Conservation (phyloP, 1,139 yeast genomes). For the Yamadazyma pseudoaaseri region DNA sequence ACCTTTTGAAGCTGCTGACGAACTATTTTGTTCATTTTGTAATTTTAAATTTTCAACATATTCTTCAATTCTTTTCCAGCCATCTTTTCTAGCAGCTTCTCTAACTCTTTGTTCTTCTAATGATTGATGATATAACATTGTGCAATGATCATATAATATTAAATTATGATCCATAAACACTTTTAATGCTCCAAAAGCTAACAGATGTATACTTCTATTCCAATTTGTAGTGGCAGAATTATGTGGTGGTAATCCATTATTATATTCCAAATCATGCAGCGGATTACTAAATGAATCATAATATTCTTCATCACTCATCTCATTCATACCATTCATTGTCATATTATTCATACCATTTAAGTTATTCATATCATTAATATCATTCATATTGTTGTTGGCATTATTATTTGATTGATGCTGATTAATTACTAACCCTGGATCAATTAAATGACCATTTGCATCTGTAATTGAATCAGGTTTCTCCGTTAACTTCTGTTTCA, state of each 20-base stretch:
- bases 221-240: constrained; percentile 58
- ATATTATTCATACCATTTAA: constrained; percentile 10
- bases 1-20: too few relatives aligned
- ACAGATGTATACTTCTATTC: constrained; percentile 90
- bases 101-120: constrained; percentile 64
- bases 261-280: constrained; percentile 32
- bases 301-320: constrained; percentile 46
- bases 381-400: constrained; percentile 1
- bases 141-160: constrained; percentile 86
- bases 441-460: constrained; percentile 48
- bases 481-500: constrained; percentile 43
- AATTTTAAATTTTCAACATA: constrained; percentile 41
- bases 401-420: constrained; percentile 8
- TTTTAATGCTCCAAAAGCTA: constrained; percentile 88
- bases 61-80: constrained; percentile 72
- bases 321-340: constrained; percentile 29
- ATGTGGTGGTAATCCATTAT: constrained; percentile 35
- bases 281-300: constrained; percentile 43
- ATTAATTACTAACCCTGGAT: constrained; percentile 31
- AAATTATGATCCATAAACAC: constrained; percentile 95
- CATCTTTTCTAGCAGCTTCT: constrained; percentile 63
- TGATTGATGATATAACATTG: constrained; percentile 76
- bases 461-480: constrained; percentile 43
- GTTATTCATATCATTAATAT: constrained; percentile 2
- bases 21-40: too few relatives aligned